A percentile compares a stretch with the other conserved stretches of the same genome.
Evolutionary conservation across 2,329 filamentous ascomycete genomes (phyloP).

Genomic region (Phaeosphaeria sp.): DNA sequence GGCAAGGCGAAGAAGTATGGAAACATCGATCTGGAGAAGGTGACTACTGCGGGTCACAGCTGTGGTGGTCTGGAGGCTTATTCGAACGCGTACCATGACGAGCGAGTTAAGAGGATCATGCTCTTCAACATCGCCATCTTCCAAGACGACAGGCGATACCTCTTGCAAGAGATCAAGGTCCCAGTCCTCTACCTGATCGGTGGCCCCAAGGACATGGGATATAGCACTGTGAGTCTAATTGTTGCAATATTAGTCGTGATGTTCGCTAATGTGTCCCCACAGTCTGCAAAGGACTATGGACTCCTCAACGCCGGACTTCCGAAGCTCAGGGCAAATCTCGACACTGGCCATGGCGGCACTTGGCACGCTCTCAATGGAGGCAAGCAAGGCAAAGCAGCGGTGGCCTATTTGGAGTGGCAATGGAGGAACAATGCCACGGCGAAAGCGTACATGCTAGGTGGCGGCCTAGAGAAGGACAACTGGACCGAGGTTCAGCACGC

Average conservation of each 20-base stretch:
- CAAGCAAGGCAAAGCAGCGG: constrained; percentile 28
- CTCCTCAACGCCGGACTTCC: constrained; percentile 20
- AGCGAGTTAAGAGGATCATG: constrained; percentile 23
- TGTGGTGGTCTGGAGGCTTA: constrained; percentile 26
- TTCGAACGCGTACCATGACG: constrained; percentile 26
- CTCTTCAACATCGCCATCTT: constrained; percentile 30
- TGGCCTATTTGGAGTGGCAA: constrained; percentile 28
- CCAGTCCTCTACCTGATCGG: constrained; percentile 26
- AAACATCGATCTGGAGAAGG: constrained; percentile 23
- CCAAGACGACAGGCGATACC: constrained; percentile 25
- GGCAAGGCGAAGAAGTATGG: constrained; percentile 27
- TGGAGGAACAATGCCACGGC: constrained; percentile 27
- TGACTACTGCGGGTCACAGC: constrained; percentile 26
- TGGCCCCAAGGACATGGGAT: constrained; percentile 26
- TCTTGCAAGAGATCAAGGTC: constrained; percentile 27
- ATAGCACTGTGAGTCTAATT: constrained; percentile 16
- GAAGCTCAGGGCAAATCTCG: constrained; percentile 25
- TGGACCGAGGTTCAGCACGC: constrained; percentile 20
- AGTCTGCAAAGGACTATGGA: constrained; percentile 25
- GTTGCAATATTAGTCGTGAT: neutral
- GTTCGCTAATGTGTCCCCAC: neutral
- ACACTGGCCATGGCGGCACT: constrained; percentile 30
- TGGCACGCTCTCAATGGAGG: constrained; percentile 27
- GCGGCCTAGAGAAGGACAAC: constrained; percentile 25
- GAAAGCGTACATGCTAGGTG: constrained; percentile 19